Conservation (phyloP, 345 rosid genomes). For the Rhodamnia argentea region DNA sequence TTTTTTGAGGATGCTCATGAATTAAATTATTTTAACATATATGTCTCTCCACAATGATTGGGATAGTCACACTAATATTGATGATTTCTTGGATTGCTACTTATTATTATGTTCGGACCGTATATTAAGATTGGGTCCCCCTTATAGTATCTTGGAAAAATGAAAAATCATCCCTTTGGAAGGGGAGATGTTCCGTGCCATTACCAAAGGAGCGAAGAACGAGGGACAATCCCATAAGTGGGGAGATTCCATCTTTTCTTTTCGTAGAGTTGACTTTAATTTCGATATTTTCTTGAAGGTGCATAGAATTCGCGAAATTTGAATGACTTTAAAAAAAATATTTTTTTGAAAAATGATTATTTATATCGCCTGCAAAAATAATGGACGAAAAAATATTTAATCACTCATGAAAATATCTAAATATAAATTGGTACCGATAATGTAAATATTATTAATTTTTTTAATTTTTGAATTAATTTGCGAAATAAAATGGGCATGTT, state of each 20-base stretch:
- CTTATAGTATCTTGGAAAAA: neutral
- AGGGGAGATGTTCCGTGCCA: neutral
- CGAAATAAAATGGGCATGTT: neutral
- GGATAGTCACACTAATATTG: neutral
- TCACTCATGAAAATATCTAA: neutral
- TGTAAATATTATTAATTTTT: too few species aligned
- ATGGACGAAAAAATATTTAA: neutral
- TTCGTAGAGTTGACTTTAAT: too few species aligned
- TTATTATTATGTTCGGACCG: fast-evolving
- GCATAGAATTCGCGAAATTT: too few species aligned
- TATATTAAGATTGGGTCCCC: fast-evolving
- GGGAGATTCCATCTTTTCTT: too few species aligned
- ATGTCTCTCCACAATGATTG: neutral
- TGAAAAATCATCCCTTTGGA: too few species aligned
- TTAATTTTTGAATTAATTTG: too few species aligned
- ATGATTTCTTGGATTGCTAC: neutral
- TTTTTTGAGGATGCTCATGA: neutral
- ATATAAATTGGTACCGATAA: too few species aligned
- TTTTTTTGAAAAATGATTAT: too few species aligned
- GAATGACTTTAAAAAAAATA: too few species aligned
- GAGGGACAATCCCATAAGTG: neutral
- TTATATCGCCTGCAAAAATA: too few species aligned
- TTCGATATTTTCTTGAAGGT: too few species aligned
- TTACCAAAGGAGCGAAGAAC: neutral
- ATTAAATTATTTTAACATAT: neutral